Percentiles rank a stretch among this genome's conserved stretches.
Conservation (phyloP, 2,329 filamentous ascomycete genomes). For the Leptographium wingfieldii region DNA sequence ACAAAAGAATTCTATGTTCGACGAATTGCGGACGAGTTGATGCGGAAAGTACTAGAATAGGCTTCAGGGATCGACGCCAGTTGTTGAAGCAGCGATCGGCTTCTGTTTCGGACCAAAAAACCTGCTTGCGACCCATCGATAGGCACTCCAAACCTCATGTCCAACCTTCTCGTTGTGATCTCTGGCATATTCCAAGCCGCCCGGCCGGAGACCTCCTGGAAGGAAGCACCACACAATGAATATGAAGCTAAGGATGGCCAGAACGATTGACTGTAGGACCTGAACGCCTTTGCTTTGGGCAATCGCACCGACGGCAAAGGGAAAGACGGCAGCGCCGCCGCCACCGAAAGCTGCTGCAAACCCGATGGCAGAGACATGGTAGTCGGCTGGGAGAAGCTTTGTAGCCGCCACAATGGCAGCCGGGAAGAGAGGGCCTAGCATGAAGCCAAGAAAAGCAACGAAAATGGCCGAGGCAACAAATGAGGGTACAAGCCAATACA, state of each 20-base stretch:
- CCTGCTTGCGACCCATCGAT: constrained; percentile 6
- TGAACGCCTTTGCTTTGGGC: constrained; percentile 43
- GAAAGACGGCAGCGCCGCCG: constrained; percentile 53
- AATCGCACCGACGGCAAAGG: constrained; percentile 57
- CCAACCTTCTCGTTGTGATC: constrained; percentile 24
- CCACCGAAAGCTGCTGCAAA: constrained; percentile 71
- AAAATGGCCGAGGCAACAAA: constrained; percentile 63
- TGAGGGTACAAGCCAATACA: constrained; percentile 72
- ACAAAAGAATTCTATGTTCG: constrained; percentile 64
- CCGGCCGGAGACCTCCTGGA: constrained; percentile 17
- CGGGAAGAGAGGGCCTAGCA: constrained; percentile 68
- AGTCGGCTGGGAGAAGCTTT: constrained; percentile 57
- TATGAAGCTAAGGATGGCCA: constrained; percentile 34
- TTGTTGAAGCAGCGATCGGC: too few species aligned
- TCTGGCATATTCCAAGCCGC: constrained; percentile 28
- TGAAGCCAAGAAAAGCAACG: constrained; percentile 62
- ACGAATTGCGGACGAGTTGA: constrained; percentile 57
- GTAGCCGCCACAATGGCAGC: constrained; percentile 61
- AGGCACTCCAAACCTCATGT: constrained; percentile 16
- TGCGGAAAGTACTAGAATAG: constrained; percentile 10
- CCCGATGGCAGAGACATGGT: constrained; percentile 70
- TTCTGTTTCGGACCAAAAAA: not conserved
- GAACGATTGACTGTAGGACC: constrained; percentile 42
- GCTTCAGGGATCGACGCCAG: not conserved
- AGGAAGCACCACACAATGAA: constrained; percentile 32